A percentile compares a stretch with the other conserved stretches of the same genome.
These are phyloP conservation scores for Blastosporella zonata DNA, from an alignment of 1,284 basidiomycete genomes.

Conservation along the genomic window DNA sequence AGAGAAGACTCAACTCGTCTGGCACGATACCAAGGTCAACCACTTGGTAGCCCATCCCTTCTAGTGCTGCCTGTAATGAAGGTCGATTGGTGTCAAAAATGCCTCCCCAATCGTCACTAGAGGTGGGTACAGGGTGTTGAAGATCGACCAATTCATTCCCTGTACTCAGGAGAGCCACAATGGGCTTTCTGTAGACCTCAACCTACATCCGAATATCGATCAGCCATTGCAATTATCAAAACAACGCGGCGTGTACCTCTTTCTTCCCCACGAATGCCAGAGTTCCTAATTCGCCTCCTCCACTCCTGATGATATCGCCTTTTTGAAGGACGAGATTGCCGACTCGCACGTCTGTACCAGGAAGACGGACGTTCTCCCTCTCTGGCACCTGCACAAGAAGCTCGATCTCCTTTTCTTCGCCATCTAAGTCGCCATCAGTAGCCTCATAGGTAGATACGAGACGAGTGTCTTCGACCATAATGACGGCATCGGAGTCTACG, in stretches of 20 bases:
- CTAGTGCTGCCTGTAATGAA: slow-evolving; percentile 66
- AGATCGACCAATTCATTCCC: slow-evolving; percentile 82
- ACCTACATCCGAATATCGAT: slow-evolving; percentile 40
- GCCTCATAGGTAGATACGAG: slow-evolving; percentile 50
- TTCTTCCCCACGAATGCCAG: slow-evolving; percentile 75
- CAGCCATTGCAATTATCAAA: neutral
- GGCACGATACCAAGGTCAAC: slow-evolving; percentile 78
- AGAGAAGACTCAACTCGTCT: slow-evolving; percentile 53
- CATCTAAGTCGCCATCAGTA: slow-evolving; percentile 40
- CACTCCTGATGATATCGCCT: slow-evolving; percentile 58
- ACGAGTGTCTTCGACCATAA: slow-evolving; percentile 91
- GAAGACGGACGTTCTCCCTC: slow-evolving; percentile 72
- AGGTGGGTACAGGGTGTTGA: slow-evolving; percentile 34
- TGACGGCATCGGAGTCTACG: slow-evolving; percentile 69
- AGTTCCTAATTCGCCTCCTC: slow-evolving; percentile 86
- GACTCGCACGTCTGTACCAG: slow-evolving; percentile 71
- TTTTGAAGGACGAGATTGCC: slow-evolving; percentile 68
- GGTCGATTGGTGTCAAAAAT: slow-evolving; percentile 86
- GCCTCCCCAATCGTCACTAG: slow-evolving; percentile 57
- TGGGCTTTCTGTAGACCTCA: slow-evolving; percentile 64
- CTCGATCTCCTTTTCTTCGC: slow-evolving; percentile 70
- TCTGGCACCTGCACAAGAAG: slow-evolving; percentile 60
- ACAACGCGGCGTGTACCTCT: slow-evolving; percentile 44
- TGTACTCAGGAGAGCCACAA: slow-evolving; percentile 79
- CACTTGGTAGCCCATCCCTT: slow-evolving; percentile 74